Base-by-base conservation (phyloP, 176 grass and related monocot species). In the Aegilops umbellulata region DNA sequence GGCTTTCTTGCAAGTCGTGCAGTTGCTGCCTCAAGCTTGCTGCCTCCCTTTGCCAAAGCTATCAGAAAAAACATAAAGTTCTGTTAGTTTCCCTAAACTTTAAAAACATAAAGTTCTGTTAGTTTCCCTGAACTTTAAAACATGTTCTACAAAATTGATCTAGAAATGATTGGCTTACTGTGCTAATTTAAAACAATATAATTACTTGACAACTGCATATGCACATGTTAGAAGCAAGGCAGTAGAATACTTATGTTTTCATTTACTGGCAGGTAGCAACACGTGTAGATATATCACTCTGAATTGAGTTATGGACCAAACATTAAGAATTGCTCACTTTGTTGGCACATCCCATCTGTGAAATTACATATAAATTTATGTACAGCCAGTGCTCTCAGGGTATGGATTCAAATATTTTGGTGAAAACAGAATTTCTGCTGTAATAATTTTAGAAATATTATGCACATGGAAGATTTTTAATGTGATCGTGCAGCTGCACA, bases 21-120 rank as follows among this genome's bases (percentile, higher is more conserved):
- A 95, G 93, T 90, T 90, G 88, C 86, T 95, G 93, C 87, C 90
- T 95, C 93, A 92, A 92, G 87, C 85, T 88, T 88, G 86, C 90
- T 86, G 85, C 87, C 82, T 95, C 90, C 82, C 72, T 92, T 86
- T 95, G 74, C 90, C 90, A 92, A 74, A 94, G 39, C 92, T 94
- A 74, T 76, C 27, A 71, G 62, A 41, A 23, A 82, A 89, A 87
- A 83, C 7, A 87, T 17, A 70, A 80, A 84, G 9, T 69, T 60
- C 8, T 23, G 47, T 88, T 34, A 85, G 70, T 78, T 76, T 88
- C 29, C 19, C 80, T 82, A 31, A 49, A 20, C 39, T 57, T 23
- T 10, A 62, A 67, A 35, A 87, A 83, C 7, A 87, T 17, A 64
- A 80, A 84, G 9, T 68, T 60, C 7, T 23, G 46, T 88, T 35